phyloP scores from a whole-genome alignment of 371 early-diverging fungal genomes.

The Rhizomucor miehei region DNA sequence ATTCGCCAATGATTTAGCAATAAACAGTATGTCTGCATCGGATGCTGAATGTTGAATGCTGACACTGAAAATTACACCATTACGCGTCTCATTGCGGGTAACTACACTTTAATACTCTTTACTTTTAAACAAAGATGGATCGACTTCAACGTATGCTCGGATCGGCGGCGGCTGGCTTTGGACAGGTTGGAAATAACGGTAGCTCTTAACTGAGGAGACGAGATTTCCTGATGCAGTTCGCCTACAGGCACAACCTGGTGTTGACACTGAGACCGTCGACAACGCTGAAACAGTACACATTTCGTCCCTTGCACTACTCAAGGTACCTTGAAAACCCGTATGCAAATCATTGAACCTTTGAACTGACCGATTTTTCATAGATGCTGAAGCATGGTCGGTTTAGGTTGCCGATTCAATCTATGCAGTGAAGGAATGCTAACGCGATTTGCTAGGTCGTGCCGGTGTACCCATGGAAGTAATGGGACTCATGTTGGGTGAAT shows the following conservation, averaged over 20 bases:
- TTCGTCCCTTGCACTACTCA: constrained; percentile 98
- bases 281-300: constrained; percentile 99
- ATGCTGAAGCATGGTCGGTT: constrained; percentile 87
- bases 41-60: no score
- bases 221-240: background rate
- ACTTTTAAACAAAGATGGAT: constrained; percentile 44
- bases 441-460: constrained; percentile 78
- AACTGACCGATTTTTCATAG: constrained; percentile 28
- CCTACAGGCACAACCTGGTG: constrained; percentile 69
- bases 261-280: constrained; percentile 90
- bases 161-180: constrained; percentile 54
- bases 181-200: constrained; percentile 22
- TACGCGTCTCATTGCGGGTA: constrained; percentile 4
- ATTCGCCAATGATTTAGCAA: no score
- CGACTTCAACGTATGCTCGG: constrained; percentile 72
- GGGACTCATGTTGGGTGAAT: constrained; percentile 99
- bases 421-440: background rate
- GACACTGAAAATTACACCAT: background rate
- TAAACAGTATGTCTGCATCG: background rate
- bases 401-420: background rate
- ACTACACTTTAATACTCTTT: background rate
- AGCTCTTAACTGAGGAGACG: background rate
- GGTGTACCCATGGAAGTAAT: constrained; percentile 99
- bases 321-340: constrained; percentile 60
- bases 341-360: background rate